Conservation (phyloP, 176 grass and related monocot genomes). For the Elymus sibiricus region DNA sequence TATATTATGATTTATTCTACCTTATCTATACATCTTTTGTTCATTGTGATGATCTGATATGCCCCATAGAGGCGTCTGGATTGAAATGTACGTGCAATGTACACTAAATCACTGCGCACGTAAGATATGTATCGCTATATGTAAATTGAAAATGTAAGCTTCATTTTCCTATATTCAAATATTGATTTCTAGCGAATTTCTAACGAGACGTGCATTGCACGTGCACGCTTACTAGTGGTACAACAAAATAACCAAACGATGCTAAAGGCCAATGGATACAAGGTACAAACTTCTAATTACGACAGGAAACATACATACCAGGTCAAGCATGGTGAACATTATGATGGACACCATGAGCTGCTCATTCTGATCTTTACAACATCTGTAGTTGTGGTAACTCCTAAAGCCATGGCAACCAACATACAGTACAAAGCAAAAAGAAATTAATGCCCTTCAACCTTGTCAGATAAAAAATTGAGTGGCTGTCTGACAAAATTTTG, state of each 20-base stretch:
- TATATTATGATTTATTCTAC: no score
- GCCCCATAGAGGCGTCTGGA: no score
- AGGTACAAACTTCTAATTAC: neutral
- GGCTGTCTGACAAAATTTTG: slow-evolving; percentile 55
- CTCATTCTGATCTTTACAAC: slow-evolving; percentile 10
- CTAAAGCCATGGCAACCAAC: slow-evolving; percentile 2
- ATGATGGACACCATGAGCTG: neutral
- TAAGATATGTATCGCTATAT: no score
- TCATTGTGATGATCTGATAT: no score
- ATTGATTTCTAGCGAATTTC: no score
- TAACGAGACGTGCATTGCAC: no score
- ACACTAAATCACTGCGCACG: no score
- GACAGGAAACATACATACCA: slow-evolving; percentile 24
- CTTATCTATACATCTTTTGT: no score
- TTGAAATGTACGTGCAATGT: no score
- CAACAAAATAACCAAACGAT: slow-evolving; percentile 1
- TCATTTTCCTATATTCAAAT: no score
- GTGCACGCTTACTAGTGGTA: neutral
- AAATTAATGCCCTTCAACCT: slow-evolving; percentile 17
- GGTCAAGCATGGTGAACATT: neutral
- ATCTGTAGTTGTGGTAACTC: neutral
- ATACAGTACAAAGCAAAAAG: slow-evolving; percentile 13
- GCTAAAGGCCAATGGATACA: neutral
- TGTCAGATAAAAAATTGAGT: slow-evolving; percentile 30
- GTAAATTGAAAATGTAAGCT: no score